Evolutionary conservation across 306 rosid species (phyloP), one percentile per base, ranked within the genome.

Genomic region (Ceratonia siliqua): DNA sequence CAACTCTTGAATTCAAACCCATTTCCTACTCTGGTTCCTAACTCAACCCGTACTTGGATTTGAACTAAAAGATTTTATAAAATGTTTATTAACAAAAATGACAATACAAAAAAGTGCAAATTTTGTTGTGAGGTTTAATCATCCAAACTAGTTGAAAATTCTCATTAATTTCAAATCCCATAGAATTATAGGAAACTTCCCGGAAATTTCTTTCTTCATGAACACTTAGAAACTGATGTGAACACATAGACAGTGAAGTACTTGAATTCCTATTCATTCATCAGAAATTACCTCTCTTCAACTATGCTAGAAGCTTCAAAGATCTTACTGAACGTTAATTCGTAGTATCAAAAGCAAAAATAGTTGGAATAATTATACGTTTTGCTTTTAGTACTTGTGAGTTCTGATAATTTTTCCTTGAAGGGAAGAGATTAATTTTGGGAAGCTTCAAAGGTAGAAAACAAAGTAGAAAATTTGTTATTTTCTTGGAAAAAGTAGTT

Each of bases 111-210:
- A n/a, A n/a, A n/a, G n/a, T n/a, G n/a, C n/a, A n/a, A n/a, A n/a
- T n/a, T n/a, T n/a, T n/a, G n/a, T n/a, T n/a, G n/a, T n/a, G n/a
- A n/a, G n/a, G n/a, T n/a, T n/a, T n/a, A n/a, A n/a, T n/a, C n/a
- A n/a, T n/a, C n/a, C n/a, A n/a, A n/a, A n/a, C n/a, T n/a, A n/a
- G n/a, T n/a, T n/a, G n/a, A n/a, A n/a, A n/a, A n/a, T n/a, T n/a
- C n/a, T n/a, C n/a, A n/a, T n/a, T n/a, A n/a, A n/a, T n/a, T n/a
- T n/a, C n/a, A n/a, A n/a, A n/a, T n/a, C n/a, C n/a, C n/a, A n/a
- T n/a, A n/a, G n/a, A n/a, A n/a, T n/a, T n/a, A n/a, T n/a, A 0
- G 36, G 82, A 83, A 83, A 43, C 46, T 79, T 84, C 86, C 53
- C 12, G 14, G 86, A 78, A 78, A 46, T 82, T 82, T 82, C 86